Evolutionary conservation across 225 moss, liverwort and hornwort species (phyloP), one percentile per base, ranked within the genome.

Genomic region (Bryum argenteum): DNA sequence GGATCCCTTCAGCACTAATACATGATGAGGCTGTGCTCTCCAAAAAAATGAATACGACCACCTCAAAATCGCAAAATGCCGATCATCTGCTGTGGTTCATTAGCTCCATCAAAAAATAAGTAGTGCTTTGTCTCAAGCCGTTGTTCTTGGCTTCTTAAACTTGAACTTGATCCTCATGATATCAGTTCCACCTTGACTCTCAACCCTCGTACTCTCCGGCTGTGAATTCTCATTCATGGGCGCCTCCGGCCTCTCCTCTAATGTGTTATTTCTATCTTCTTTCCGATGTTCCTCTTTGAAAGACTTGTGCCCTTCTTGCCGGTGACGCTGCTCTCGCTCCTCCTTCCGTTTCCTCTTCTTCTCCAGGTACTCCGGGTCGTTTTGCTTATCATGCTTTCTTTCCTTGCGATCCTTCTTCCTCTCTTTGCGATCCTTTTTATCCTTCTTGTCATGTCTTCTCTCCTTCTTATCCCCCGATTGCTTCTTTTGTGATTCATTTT

Each of bases 311-410:
- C 87, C 84, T 66, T 91, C 90, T 71, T 92, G 84, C 37, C 75
- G 78, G 66, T 86, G 89, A n/a, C 86, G 84, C 61, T 75, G 86
- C 71, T 88, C 89, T 77, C 87, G 89, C 66, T 91, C 91, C 66
- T 91, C 88, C 71, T 88, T 93, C 77, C 90, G 89, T 74, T 89
- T 91, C 42, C 91, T 81, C 63, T 96, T 91, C 78, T 83, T 88
- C 75, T 93, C 93, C 54, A 90, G 71, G 65, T 93, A 90, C 78
- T 91, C 93, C 1, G 79, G 81, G 66, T 96, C 91, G 52, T 79
- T 91, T 67, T 91, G 87, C 80, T 80, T 91, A 10, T 88, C 80
- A 51, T 85, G 82, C 78, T 90, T 96, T 57, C 21, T 75, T 44
- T 75, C 75, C 42, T 75, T 75, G 51, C 75, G 75, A 69, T 80